Conservation (phyloP, 1,139 yeast species). For the Pichia sp. region DNA sequence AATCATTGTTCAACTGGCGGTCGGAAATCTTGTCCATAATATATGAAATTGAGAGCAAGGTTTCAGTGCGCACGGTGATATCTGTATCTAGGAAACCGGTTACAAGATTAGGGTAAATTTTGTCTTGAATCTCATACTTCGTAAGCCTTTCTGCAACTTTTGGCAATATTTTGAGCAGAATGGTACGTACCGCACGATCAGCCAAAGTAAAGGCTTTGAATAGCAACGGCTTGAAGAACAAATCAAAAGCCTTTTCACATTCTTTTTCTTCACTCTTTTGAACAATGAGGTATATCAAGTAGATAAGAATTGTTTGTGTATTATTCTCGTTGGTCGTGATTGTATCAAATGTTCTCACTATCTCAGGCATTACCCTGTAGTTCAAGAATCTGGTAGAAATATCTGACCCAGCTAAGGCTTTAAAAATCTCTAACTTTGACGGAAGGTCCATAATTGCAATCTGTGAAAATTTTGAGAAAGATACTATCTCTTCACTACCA, state of each 20-base stretch:
- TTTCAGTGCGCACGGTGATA: slow-evolving; percentile 70
- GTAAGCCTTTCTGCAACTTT: slow-evolving; percentile 44
- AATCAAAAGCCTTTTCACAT: slow-evolving; percentile 25
- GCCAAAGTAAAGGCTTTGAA: slow-evolving; percentile 55
- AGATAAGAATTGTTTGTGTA: slow-evolving; percentile 35
- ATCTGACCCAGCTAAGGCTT: slow-evolving; percentile 29
- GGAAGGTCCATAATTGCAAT: slow-evolving; percentile 41
- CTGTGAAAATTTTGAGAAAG: slow-evolving; percentile 45
- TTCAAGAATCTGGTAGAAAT: slow-evolving; percentile 57
- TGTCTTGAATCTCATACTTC: slow-evolving; percentile 59
- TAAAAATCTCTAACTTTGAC: slow-evolving; percentile 50
- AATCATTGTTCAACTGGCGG: slow-evolving; percentile 80
- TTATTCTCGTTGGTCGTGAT: slow-evolving; percentile 17
- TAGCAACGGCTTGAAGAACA: slow-evolving; percentile 54
- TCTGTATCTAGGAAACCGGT: slow-evolving; percentile 86
- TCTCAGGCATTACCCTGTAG: slow-evolving; percentile 60
- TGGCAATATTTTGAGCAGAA: slow-evolving; percentile 59
- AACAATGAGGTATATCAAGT: slow-evolving; percentile 37
- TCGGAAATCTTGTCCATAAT: slow-evolving; percentile 65
- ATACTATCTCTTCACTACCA: slow-evolving; percentile 37
- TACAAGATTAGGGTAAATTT: slow-evolving; percentile 58
- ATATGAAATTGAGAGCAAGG: slow-evolving; percentile 61
- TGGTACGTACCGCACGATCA: slow-evolving; percentile 72
- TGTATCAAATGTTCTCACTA: slow-evolving; percentile 35
- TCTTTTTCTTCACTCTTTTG: slow-evolving; percentile 4